Conservation (phyloP, 2,329 filamentous ascomycete species). For the Aspergillus novoparasiticus region DNA sequence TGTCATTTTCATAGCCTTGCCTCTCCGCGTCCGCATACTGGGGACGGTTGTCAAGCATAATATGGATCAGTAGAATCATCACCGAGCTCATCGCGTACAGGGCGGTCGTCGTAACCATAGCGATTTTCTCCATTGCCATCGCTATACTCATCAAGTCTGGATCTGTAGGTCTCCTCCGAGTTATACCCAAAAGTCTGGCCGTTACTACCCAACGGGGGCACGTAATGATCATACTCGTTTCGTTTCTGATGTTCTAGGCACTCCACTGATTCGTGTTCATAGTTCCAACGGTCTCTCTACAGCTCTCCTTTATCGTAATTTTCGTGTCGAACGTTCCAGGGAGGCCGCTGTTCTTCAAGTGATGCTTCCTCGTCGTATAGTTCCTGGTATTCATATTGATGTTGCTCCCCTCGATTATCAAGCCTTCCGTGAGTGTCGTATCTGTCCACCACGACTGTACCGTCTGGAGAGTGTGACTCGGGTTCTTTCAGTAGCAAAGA, state of each 20-base stretch:
- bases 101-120: not conserved
- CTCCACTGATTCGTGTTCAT: not conserved
- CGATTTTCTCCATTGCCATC: slow-evolving; percentile 4
- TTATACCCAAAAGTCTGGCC: no score
- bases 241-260: not conserved
- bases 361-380: not conserved
- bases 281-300: not conserved
- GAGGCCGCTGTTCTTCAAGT: not conserved
- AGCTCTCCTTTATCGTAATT: not conserved
- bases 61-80: slow-evolving; percentile 10
- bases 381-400: not conserved
- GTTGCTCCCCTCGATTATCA: slow-evolving; percentile 5
- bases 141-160: not conserved
- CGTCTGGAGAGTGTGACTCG: slow-evolving; percentile 1
- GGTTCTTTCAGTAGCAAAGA: slow-evolving; percentile 64
- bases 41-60: slow-evolving; percentile 20
- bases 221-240: not conserved
- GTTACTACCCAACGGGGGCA: not conserved
- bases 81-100: slow-evolving; percentile 9
- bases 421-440: slow-evolving; percentile 12
- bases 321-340: no score
- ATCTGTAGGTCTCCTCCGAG: not conserved
- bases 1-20: slow-evolving; percentile 16
- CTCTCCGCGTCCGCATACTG: slow-evolving; percentile 17
- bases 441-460: not conserved